Conservation (phyloP, 2,329 filamentous ascomycete species). For the Aphanocladium album region DNA sequence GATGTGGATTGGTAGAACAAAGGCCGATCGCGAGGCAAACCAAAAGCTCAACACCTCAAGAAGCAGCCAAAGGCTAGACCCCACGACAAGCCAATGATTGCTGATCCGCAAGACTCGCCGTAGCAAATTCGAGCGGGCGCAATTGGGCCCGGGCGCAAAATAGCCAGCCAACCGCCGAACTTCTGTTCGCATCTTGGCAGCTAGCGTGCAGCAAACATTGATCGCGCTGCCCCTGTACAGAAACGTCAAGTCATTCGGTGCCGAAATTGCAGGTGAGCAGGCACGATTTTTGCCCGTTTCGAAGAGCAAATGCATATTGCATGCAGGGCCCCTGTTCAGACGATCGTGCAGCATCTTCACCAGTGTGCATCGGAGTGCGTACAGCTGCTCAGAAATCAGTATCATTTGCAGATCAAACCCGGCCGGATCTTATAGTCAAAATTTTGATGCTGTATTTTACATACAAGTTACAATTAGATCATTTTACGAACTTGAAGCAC, state of each 20-base stretch:
- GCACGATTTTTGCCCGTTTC: background rate
- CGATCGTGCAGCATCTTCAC: background rate
- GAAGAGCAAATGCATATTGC: background rate
- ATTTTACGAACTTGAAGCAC: background rate
- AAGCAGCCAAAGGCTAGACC: background rate
- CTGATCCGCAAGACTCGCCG: background rate
- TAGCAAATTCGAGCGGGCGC: background rate
- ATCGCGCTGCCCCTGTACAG: background rate
- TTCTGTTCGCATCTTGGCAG: background rate
- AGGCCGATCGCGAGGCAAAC: slow-evolving; percentile 24
- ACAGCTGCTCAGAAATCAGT: background rate
- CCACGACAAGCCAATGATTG: background rate
- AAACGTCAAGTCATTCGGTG: background rate
- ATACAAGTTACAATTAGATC: background rate
- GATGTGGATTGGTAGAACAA: slow-evolving; percentile 87
- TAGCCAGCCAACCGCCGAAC: background rate
- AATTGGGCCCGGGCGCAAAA: background rate
- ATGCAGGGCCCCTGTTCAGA: background rate
- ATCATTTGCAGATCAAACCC: background rate
- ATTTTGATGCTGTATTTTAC: background rate
- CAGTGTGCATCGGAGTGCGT: background rate
- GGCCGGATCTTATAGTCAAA: background rate
- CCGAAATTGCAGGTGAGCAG: background rate
- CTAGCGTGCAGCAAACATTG: background rate
- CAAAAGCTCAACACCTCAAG: background rate